Percentiles rank a stretch among this genome's conserved stretches.
These are phyloP conservation scores for Penicillium bovifimosum DNA, from an alignment of 495 filamentous ascomycete species.

Conservation along the genomic window DNA sequence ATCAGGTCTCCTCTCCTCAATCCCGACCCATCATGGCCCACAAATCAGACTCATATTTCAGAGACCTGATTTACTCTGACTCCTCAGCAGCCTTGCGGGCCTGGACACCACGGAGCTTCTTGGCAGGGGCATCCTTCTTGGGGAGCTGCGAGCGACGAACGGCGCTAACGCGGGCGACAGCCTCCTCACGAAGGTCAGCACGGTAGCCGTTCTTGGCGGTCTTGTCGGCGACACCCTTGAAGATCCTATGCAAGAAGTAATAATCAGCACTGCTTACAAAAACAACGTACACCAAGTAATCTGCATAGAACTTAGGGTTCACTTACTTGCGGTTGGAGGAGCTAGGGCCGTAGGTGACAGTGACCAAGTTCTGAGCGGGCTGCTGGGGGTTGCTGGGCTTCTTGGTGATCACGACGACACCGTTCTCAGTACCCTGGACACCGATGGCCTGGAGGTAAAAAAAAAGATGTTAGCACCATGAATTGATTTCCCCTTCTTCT, in stretches of 20 bases:
- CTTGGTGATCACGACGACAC: slow-evolving; percentile 76
- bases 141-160: slow-evolving; percentile 72
- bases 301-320: background rate
- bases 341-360: slow-evolving; percentile 60
- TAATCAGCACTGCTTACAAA: slow-evolving; percentile 11
- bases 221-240: slow-evolving; percentile 72
- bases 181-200: slow-evolving; percentile 77
- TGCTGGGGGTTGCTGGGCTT: slow-evolving; percentile 61
- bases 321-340: slow-evolving; percentile 73
- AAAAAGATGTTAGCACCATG: slow-evolving; percentile 6
- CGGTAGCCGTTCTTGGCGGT: slow-evolving; percentile 81
- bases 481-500: background rate
- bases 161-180: slow-evolving; percentile 83
- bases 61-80: slow-evolving; percentile 36
- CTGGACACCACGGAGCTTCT: slow-evolving; percentile 75
- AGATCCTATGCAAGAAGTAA: slow-evolving; percentile 56
- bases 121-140: slow-evolving; percentile 66
- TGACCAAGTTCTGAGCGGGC: slow-evolving; percentile 59
- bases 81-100: slow-evolving; percentile 67
- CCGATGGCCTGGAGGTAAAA: slow-evolving; percentile 64
- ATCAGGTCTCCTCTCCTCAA: slow-evolving; percentile 6
- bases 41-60: slow-evolving; percentile 5
- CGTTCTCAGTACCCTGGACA: slow-evolving; percentile 59
- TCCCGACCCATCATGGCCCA: slow-evolving; percentile 12
- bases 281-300: background rate